Base-by-base conservation (phyloP, 352 stramenopile species). In the Blastocystis sp. region DNA sequence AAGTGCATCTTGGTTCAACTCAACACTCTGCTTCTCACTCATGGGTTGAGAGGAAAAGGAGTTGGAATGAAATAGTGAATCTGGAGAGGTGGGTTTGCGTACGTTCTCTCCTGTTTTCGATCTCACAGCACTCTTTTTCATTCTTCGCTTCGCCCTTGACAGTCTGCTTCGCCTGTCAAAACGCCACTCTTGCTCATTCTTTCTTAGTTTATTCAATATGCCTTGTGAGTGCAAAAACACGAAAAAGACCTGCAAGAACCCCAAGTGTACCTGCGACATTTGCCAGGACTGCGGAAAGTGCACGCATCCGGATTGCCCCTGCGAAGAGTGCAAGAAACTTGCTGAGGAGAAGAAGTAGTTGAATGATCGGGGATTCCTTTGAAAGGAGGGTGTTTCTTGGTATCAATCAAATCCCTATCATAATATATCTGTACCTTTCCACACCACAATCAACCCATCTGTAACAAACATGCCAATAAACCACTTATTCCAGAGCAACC, bases 211-310 rank as follows among this genome's bases (percentile, higher is more conserved):
- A 63, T 14, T 63, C 34, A 24, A 63, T 49, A 81, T 81, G 69
- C 69, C 69, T 81, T 81, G 69, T 44, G 6, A 40, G 4, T 57
- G 48, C 63, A 61, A 21, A 24, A 81, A 64, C 27, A 81, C 69
- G 9, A 57, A 81, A 42, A 81, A 81, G 69, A 81, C 46, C 36
- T 81, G 69, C 69, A 81, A 81, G 69, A 81, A 81, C 53, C 69
- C 69, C 69, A 44, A 81, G 29, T 81, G 69, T 21, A 64, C 69
- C 38, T 81, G 69, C 32, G 69, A 81, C 53, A 81, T 81, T 24
- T 81, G 69, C 69, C 46, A 81, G 53, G 69, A 81, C 69, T 81
- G 69, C 51, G 69, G 69, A 65, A 48, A 64, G 40, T 81, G 69
- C 24, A 81, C 69, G 1, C 46, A 81, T 34, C 48, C 46, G 2